Evolutionary conservation across 1,139 yeast genomes (phyloP).

Genomic region (Saccharomyces hybrid): DNA sequence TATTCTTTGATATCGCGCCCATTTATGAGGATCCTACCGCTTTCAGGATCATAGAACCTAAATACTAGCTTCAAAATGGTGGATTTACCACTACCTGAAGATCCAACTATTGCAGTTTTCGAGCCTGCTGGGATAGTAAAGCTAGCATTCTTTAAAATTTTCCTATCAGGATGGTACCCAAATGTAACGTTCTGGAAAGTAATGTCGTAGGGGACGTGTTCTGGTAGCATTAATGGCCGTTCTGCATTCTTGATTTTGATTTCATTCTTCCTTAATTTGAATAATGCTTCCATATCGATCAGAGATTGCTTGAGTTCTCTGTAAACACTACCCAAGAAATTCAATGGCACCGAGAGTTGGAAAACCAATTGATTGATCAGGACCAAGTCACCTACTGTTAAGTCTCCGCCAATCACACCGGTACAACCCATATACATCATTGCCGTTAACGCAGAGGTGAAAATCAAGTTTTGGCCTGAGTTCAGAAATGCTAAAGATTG

Average conservation of each 20-base stretch:
- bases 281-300: slow-evolving; percentile 86
- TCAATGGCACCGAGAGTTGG: slow-evolving; percentile 89
- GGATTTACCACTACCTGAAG: slow-evolving; percentile 92
- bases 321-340: slow-evolving; percentile 90
- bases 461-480: slow-evolving; percentile 86
- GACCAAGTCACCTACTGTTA: slow-evolving; percentile 95
- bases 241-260: slow-evolving; percentile 58
- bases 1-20: slow-evolving; percentile 81
- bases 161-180: slow-evolving; percentile 84
- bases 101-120: slow-evolving; percentile 90
- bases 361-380: slow-evolving; percentile 90
- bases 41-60: slow-evolving; percentile 77
- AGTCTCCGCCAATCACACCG: slow-evolving; percentile 73
- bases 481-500: slow-evolving; percentile 86
- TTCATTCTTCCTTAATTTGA: slow-evolving; percentile 70
- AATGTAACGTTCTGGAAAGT: slow-evolving; percentile 85
- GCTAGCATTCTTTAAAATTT: slow-evolving; percentile 70
- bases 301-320: slow-evolving; percentile 88
- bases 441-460: slow-evolving; percentile 83
- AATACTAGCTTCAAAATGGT: slow-evolving; percentile 78
- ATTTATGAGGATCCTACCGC: slow-evolving; percentile 75
- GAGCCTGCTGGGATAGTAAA: slow-evolving; percentile 87
- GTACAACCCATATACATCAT: slow-evolving; percentile 99
- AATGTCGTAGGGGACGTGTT: slow-evolving; percentile 53
- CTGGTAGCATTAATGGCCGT: slow-evolving; percentile 45